These are phyloP conservation scores for Thelonectria rubi DNA, from an alignment of 2,329 filamentous ascomycete species.

Conservation along the genomic window DNA sequence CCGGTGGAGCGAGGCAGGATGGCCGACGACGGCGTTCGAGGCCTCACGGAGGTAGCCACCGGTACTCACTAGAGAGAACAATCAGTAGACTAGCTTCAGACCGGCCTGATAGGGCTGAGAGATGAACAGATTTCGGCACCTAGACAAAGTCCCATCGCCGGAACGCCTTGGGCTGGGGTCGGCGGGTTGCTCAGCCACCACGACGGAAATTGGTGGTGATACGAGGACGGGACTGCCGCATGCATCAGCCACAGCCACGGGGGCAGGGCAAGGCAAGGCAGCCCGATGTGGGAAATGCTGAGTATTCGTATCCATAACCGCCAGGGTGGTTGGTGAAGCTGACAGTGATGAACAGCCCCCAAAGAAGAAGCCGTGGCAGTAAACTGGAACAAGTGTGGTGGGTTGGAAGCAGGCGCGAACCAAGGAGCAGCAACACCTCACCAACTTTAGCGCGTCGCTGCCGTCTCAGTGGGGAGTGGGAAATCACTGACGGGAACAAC, in stretches of 20 bases:
- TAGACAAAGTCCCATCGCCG: not conserved
- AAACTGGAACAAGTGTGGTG: not conserved
- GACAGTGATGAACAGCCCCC: not conserved
- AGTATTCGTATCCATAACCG: not conserved
- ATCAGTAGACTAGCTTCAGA: too few species aligned
- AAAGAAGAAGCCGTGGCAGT: not conserved
- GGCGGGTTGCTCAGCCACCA: conserved; percentile 17
- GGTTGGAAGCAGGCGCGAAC: not conserved
- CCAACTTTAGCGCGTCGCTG: not conserved
- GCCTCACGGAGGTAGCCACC: too few species aligned
- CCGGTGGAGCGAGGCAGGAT: not conserved
- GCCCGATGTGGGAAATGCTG: too few species aligned
- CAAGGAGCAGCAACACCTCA: not conserved
- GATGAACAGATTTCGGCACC: not conserved
- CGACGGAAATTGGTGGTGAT: conserved; percentile 12
- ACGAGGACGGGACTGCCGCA: not conserved
- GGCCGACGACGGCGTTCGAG: not conserved
- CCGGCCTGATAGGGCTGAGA: conserved; percentile 23
- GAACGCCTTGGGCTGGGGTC: conserved; percentile 12
- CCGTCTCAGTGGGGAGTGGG: not conserved
- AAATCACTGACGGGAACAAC: not conserved
- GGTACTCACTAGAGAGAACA: too few species aligned
- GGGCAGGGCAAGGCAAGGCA: too few species aligned
- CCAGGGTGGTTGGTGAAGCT: not conserved
- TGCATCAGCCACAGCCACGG: not conserved